Evolutionary conservation across 2,329 filamentous ascomycete species (phyloP).

Genomic region (Aspergillus pseudoviridinutans): DNA sequence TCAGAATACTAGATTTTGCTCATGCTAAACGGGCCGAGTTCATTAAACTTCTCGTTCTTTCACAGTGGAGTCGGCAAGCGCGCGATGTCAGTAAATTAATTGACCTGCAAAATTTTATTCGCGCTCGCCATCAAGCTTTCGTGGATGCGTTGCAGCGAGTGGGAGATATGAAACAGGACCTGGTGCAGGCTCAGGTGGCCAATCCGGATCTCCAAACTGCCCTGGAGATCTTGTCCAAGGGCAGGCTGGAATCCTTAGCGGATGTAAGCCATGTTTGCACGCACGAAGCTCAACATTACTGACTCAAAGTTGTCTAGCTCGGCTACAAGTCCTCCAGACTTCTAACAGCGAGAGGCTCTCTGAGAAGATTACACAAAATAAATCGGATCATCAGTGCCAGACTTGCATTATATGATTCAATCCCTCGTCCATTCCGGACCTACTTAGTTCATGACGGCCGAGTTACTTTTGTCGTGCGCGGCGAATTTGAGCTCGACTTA

Average conservation of each 20-base stretch:
- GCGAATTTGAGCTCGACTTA: constrained; percentile 90
- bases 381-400: constrained; percentile 80
- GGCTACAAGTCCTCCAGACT: constrained; percentile 72
- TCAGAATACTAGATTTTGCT: constrained; percentile 69
- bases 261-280: constrained; percentile 54
- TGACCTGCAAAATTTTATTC: constrained; percentile 74
- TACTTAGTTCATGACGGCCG: constrained; percentile 81
- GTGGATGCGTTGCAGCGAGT: constrained; percentile 59
- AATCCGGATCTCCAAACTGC: constrained; percentile 91
- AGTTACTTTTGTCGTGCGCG: constrained; percentile 76
- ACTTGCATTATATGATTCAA: constrained; percentile 77
- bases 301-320: constrained; percentile 47
- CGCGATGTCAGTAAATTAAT: constrained; percentile 81
- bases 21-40: constrained; percentile 79
- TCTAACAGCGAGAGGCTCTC: constrained; percentile 66
- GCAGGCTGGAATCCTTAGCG: constrained; percentile 72
- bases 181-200: constrained; percentile 70
- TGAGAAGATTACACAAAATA: constrained; percentile 72
- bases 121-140: constrained; percentile 59
- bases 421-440: constrained; percentile 72
- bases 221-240: constrained; percentile 75
- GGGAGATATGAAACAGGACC: constrained; percentile 67
- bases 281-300: constrained; percentile 6
- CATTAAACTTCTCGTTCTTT: constrained; percentile 86
- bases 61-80: constrained; percentile 81